Conservation (phyloP, 2,329 filamentous ascomycete species). For the Tolypocladium guangdongense region DNA sequence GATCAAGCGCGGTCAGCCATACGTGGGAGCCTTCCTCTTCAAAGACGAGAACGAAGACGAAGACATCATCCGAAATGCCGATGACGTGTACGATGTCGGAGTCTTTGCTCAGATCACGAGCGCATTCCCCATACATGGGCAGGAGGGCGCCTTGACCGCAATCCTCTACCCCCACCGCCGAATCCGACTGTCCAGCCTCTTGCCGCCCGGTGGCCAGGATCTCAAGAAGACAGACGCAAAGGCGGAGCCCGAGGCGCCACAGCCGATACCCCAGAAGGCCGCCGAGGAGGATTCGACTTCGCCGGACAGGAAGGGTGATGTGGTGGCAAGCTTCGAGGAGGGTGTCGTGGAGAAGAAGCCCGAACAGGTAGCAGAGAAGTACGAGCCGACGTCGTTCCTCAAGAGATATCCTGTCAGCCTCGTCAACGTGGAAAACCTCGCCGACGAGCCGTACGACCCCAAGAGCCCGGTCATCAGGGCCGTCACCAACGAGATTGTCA, state of each 20-base stretch:
- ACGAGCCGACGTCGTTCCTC: slow-evolving; percentile 85
- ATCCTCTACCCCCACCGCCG: slow-evolving; percentile 93
- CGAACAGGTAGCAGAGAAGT: slow-evolving; percentile 42
- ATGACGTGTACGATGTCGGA: slow-evolving; percentile 90
- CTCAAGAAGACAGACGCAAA: slow-evolving; percentile 41
- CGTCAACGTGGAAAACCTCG: slow-evolving; percentile 88
- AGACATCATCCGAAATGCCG: slow-evolving; percentile 80
- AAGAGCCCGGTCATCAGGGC: slow-evolving; percentile 84
- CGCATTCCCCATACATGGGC: slow-evolving; percentile 81
- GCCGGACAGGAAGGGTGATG: slow-evolving; percentile 73
- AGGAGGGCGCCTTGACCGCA: slow-evolving; percentile 76
- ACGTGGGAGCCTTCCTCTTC: slow-evolving; percentile 92
- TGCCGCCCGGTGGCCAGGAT: slow-evolving; percentile 53
- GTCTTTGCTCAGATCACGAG: slow-evolving; percentile 98
- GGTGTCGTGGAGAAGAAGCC: slow-evolving; percentile 50
- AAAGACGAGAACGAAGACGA: slow-evolving; percentile 93
- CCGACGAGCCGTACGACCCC: slow-evolving; percentile 80
- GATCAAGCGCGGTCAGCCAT: slow-evolving; percentile 93
- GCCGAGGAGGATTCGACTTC: slow-evolving; percentile 36
- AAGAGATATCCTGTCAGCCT: slow-evolving; percentile 86
- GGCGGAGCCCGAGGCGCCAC: slow-evolving; percentile 36
- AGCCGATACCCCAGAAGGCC: slow-evolving; percentile 47
- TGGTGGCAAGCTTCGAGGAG: slow-evolving; percentile 96
- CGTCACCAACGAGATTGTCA: slow-evolving; percentile 94
- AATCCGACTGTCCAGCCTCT: slow-evolving; percentile 77